phyloP scores from a whole-genome alignment of 306 rosid genomes.

The Cucurbita pepo region DNA sequence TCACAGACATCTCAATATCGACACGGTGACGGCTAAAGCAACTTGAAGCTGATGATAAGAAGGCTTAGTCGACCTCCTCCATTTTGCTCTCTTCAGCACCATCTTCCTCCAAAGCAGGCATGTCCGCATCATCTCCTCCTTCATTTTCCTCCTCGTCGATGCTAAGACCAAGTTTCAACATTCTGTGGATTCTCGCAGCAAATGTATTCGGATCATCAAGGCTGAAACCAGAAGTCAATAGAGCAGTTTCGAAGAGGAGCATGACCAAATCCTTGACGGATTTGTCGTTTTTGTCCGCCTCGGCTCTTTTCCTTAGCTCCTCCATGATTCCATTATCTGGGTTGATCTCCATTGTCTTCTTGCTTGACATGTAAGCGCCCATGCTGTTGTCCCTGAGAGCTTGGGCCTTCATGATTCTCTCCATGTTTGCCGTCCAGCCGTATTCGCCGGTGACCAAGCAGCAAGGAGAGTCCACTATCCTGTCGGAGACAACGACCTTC shows the following conservation, averaged over 20 bases:
- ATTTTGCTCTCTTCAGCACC: slow-evolving; percentile 57
- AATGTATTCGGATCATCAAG: slow-evolving; percentile 60
- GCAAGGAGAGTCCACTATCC: slow-evolving; percentile 60
- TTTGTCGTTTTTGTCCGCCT: slow-evolving; percentile 48
- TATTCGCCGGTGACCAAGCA: slow-evolving; percentile 67
- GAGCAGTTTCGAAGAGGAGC: slow-evolving; percentile 51
- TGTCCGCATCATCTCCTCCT: slow-evolving; percentile 42
- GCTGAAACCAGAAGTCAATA: slow-evolving; percentile 59
- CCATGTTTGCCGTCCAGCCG: slow-evolving; percentile 67
- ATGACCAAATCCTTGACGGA: slow-evolving; percentile 49
- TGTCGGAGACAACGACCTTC: slow-evolving; percentile 52
- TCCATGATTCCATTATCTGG: slow-evolving; percentile 68
- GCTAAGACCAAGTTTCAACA: slow-evolving; percentile 57
- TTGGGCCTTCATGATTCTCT: slow-evolving; percentile 65
- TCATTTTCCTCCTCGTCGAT: slow-evolving; percentile 40
- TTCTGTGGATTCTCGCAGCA: slow-evolving; percentile 48
- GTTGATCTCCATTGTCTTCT: slow-evolving; percentile 69
- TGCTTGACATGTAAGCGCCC: slow-evolving; percentile 53
- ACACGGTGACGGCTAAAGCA: neutral
- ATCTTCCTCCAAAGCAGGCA: slow-evolving; percentile 55
- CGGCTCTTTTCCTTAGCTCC: slow-evolving; percentile 53
- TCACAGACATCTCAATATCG: neutral
- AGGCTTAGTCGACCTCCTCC: slow-evolving; percentile 54
- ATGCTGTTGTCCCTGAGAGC: slow-evolving; percentile 58
- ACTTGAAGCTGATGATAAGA: neutral